Evolutionary conservation across 176 grass and related monocot genomes (phyloP).

Genomic region (Luzula sylvatica): DNA sequence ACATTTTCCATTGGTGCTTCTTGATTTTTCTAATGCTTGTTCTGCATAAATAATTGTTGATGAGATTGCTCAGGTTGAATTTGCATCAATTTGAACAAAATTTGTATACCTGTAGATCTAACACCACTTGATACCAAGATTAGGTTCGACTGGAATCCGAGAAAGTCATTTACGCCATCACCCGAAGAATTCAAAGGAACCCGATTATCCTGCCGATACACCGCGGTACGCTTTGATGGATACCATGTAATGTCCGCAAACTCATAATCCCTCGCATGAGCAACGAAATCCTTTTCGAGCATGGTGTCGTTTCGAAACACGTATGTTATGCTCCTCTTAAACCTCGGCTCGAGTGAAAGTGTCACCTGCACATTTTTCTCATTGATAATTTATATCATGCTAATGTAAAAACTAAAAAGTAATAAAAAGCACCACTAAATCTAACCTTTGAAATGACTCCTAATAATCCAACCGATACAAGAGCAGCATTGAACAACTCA

Average conservation of each 20-base stretch:
- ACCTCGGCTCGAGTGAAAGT: slow-evolving; percentile 49
- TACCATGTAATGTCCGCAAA: slow-evolving; percentile 87
- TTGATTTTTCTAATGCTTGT: slow-evolving; percentile 34
- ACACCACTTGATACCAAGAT: slow-evolving; percentile 18
- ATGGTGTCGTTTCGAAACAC: slow-evolving; percentile 36
- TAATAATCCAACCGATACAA: slow-evolving; percentile 64
- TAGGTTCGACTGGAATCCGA: slow-evolving; percentile 53
- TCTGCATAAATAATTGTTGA: slow-evolving; percentile 22
- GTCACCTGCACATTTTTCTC: slow-evolving; percentile 44
- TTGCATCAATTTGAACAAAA: neutral
- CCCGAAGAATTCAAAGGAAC: slow-evolving; percentile 30
- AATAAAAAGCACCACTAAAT: neutral
- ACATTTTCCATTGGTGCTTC: slow-evolving; percentile 39
- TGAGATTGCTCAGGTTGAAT: neutral
- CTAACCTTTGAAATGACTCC: slow-evolving; percentile 63
- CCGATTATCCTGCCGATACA: slow-evolving; percentile 55
- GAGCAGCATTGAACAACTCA: slow-evolving; percentile 44
- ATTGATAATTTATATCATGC: too few relatives aligned
- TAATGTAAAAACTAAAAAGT: too few relatives aligned
- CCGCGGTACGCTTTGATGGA: slow-evolving; percentile 49
- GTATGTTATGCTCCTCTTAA: slow-evolving; percentile 72
- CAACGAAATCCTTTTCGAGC: slow-evolving; percentile 47
- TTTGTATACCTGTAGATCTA: slow-evolving; percentile 24
- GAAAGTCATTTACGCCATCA: slow-evolving; percentile 56
- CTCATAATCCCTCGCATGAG: slow-evolving; percentile 46